Evolutionary conservation across 164 flowering plant species (phyloP), one percentile per base, ranked within the genome.

Genomic region (Magnolia sinica): DNA sequence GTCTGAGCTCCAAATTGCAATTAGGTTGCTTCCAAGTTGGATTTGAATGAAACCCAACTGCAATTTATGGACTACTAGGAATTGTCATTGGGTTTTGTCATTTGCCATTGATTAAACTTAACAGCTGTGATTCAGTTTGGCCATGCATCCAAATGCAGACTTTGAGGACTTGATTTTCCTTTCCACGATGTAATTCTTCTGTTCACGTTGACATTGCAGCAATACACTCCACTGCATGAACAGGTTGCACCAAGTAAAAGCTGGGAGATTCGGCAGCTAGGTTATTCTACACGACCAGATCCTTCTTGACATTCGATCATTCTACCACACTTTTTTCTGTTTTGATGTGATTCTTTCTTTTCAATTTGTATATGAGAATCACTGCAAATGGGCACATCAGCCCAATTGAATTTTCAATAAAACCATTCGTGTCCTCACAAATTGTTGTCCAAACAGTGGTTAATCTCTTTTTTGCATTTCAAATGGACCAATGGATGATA

Each of bases 171-270:
- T 8, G 1, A 13, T 64, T 10, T 64, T 49, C 52, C 45, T 11
- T 71, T 29, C 23, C 49, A 67, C 65, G 1, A 10, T 18, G 24
- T 50, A 18, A 55, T 55, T 20, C 70, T 52, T 64, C 64, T 68
- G 18, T 77, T 59, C 63, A 45, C 64, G 27, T 71, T 76, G 27
- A 50, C 51, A 58, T 82, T 84, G 83, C 91, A 94, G 98, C 90
- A 90, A 87, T 88, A 89, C 81, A 80, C 85, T 76, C 94, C 96
- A 73, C 81, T 79, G 71, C 87, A 88, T 72, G 87, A 87, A 13
- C 91, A 91, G 68, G 88, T 89, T 31, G 95, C 97, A 66, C 86
- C 94, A 73, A 91, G 86, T 71, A 89, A 87, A 79, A 89, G 95
- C 91, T 91, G 97, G 95, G 80, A 88, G 81, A 83, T 82, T 87